Conservation (phyloP, 495 filamentous ascomycete genomes). For the Aspergillus indologenus region DNA sequence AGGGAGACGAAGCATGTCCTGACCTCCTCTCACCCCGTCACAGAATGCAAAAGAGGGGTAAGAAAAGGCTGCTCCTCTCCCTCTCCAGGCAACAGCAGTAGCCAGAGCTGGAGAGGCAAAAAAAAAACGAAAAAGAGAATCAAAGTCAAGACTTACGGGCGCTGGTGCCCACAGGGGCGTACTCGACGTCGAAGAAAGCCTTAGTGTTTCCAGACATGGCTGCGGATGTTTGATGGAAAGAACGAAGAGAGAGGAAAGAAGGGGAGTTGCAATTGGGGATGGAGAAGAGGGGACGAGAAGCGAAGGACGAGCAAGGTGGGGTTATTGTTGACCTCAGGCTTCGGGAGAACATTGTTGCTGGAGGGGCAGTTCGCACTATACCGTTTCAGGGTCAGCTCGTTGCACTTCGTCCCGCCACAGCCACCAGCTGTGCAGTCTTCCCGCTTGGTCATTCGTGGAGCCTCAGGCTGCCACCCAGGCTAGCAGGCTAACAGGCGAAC, state of each 20-base stretch:
- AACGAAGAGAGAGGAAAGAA: constrained; percentile 46
- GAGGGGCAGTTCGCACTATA: constrained; percentile 32
- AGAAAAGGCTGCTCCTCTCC: not conserved
- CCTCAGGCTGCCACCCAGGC: constrained; percentile 7
- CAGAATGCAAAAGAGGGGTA: constrained; percentile 14
- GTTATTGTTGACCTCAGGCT: constrained; percentile 44
- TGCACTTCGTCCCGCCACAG: constrained; percentile 19
- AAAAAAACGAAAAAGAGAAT: constrained; percentile 4
- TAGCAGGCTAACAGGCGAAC: too few species aligned
- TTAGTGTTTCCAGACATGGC: constrained; percentile 60
- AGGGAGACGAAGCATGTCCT: not conserved
- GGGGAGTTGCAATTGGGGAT: constrained; percentile 39
- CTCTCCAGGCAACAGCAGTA: not conserved
- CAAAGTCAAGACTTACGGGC: constrained; percentile 58
- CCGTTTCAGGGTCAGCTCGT: constrained; percentile 23
- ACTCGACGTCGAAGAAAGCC: constrained; percentile 64
- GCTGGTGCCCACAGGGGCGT: constrained; percentile 53
- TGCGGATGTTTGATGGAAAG: constrained; percentile 61
- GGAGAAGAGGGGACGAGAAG: constrained; percentile 44
- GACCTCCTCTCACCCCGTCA: not conserved
- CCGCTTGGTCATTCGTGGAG: constrained; percentile 2
- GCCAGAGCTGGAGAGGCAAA: not conserved
- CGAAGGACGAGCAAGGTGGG: constrained; percentile 44
- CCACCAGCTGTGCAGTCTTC: constrained; percentile 22
- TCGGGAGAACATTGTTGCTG: constrained; percentile 52